Evolutionary conservation across 306 rosid genomes (phyloP).

Genomic region (Acacia melanoxylon): DNA sequence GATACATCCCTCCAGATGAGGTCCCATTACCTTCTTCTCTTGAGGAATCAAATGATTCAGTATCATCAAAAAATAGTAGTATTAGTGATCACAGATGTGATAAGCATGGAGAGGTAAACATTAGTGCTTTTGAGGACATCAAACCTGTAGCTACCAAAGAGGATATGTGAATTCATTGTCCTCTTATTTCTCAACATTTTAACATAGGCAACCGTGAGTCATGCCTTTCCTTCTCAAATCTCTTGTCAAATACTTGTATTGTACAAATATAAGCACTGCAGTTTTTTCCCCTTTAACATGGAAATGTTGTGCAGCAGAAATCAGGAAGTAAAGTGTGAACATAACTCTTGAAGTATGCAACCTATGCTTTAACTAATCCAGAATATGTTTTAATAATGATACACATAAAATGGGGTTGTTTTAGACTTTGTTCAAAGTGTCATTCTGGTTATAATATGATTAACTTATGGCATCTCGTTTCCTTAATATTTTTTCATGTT

Average conservation of each 20-base stretch:
- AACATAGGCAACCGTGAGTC: slow-evolving; percentile 61
- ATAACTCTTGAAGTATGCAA: not conserved
- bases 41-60: slow-evolving; percentile 53
- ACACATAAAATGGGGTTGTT: not conserved
- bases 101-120: slow-evolving; percentile 33
- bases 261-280: not conserved
- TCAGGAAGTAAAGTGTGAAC: not conserved
- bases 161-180: slow-evolving; percentile 47
- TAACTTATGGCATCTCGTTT: slow-evolving; percentile 5
- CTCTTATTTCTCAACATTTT: slow-evolving; percentile 46
- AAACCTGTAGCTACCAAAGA: slow-evolving; percentile 48
- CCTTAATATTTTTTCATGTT: not conserved
- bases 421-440: not conserved
- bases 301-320: not conserved
- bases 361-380: not conserved
- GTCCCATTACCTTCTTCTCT: slow-evolving; percentile 68
- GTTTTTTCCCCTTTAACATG: not conserved
- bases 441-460: not conserved
- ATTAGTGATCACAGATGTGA: slow-evolving; percentile 32
- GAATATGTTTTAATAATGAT: not conserved
- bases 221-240: slow-evolving; percentile 13
- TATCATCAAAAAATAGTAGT: slow-evolving; percentile 21
- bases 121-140: slow-evolving; percentile 33
- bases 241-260: not conserved
- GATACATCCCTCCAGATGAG: slow-evolving; percentile 89